Percentiles rank a stretch among this genome's conserved stretches.
Evolutionary conservation across 768 basidiomycete genomes (phyloP).

Genomic region (Crassisporium funariophilum): DNA sequence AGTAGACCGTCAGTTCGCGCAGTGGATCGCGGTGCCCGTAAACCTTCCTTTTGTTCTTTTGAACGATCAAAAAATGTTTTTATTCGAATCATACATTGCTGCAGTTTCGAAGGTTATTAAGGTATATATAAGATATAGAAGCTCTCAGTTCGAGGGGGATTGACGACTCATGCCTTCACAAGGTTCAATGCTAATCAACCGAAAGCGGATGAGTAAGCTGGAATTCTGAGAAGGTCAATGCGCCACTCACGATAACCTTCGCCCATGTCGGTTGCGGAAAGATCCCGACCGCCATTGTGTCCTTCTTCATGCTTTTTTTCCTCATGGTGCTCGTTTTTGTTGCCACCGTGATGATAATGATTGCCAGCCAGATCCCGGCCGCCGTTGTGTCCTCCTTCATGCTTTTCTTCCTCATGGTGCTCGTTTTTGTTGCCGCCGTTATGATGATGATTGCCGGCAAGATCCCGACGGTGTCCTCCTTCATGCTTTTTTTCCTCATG

Average conservation of each 20-base stretch:
- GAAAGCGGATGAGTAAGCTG: no score
- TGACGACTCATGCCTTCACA: no score
- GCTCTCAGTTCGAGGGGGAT: no score
- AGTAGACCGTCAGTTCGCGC: conserved; percentile 83
- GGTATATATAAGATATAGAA: no score
- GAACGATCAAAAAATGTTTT: no score
- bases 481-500: not conserved
- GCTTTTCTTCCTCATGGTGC: not conserved
- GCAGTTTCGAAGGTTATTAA: no score
- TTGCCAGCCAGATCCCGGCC: not conserved
- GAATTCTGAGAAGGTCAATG: no score
- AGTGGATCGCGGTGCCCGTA: conserved; percentile 72
- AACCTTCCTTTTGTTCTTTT: conserved; percentile 77
- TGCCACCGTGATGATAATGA: not conserved
- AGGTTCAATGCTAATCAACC: no score
- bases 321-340: not conserved
- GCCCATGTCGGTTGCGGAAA: no score
- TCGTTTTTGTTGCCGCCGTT: not conserved
- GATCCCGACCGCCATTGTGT: not conserved
- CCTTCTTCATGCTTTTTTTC: not conserved
- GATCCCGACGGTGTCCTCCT: not conserved
- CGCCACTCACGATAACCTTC: no score
- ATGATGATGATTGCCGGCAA: not conserved
- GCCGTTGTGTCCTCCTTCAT: not conserved
- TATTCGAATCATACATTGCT: no score